Evolutionary conservation across 805 yeast species (phyloP).

Genomic region (Myxozyma kluyveri): DNA sequence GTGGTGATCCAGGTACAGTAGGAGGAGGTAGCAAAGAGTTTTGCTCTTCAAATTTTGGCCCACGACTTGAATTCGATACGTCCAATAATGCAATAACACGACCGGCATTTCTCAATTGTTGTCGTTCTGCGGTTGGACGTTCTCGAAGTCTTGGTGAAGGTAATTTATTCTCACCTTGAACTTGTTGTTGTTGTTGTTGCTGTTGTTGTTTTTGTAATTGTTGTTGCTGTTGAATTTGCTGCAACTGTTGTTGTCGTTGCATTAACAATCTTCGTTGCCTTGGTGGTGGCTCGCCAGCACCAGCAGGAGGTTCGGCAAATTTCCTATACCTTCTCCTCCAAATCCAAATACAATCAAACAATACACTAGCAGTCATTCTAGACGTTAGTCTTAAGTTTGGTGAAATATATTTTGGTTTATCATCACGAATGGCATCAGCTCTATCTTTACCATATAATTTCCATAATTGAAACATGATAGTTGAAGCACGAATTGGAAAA

Average conservation of each 20-base stretch:
- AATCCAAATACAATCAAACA: conserved; percentile 85
- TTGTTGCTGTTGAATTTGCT: conserved; percentile 13
- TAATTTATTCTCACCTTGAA: conserved; percentile 6
- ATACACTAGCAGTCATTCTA: conserved; percentile 88
- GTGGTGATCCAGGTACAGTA: background rate
- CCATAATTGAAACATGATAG: conserved; percentile 94
- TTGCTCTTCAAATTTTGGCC: conserved; percentile 27
- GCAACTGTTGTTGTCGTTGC: conserved; percentile 14
- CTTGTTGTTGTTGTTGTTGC: conserved; percentile 8
- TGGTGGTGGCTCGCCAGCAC: conserved; percentile 6
- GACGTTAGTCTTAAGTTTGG: conserved; percentile 51
- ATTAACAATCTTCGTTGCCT: conserved; percentile 1
- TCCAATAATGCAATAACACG: conserved; percentile 27
- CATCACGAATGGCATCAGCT: conserved; percentile 20
- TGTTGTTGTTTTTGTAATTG: conserved; percentile 13
- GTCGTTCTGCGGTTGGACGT: conserved; percentile 11
- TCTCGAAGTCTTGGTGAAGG: conserved; percentile 20
- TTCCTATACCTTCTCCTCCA: conserved; percentile 78
- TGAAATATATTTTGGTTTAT: conserved; percentile 24
- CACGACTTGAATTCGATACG: conserved; percentile 6
- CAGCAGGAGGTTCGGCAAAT: conserved; percentile 20
- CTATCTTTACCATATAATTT: conserved; percentile 56
- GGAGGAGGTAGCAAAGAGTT: conserved; percentile 17
- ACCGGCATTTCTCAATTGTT: conserved; percentile 19
- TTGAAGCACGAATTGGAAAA: conserved; percentile 87